Base-by-base conservation (phyloP, 192 early-diverging fungal species). In the Umbelopsis vinacea region DNA sequence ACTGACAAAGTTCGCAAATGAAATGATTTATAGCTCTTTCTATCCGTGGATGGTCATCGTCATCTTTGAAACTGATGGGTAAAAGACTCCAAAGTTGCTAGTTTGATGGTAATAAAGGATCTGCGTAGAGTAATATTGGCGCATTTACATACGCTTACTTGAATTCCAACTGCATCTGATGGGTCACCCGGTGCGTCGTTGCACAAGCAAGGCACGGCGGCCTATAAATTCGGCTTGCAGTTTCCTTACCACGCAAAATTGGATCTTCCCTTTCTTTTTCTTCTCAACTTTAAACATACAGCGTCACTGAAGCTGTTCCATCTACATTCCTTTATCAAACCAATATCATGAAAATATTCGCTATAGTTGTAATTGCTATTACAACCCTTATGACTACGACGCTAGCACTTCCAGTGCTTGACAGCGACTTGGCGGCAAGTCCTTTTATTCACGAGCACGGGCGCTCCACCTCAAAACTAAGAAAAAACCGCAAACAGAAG, bases 401-500 rank as follows among this genome's bases (percentile, higher is more conserved):
- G 15, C 15, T 35, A 46, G 55, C 68, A 8, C 45, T 75, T 12
- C 74, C 74, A 46, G 46, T 75, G 40, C 57, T 75, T 43, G 74
- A 75, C 50, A 50, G 55, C 23, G 74, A 75, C 33, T 47, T 75
- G 46, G 74, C 68, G 35, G 74, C 74, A 15, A 75, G 54, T 46
- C 74, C 74, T 33, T 70, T 75, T 63, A 69, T 75, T 53, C 74
- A 75, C 66, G 74, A 75, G 33, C 57, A 63, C 7, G 29, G 57
- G 33, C 57, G 57, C 17, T 63, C 57, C 8, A 37, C 33, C 7
- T 26, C 8, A 37, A 38, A 63, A 63, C 4, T 63, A 63, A 26
- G 57, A 17, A 63, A 63, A 63, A 29, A 14, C 23, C 29, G 0
- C 26, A 29, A 63, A 37, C 26, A 10, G 15, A 63, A 38, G 17